A percentile compares a stretch with the other conserved stretches of the same genome.
Conservation (phyloP, 1,284 basidiomycete genomes). For the Cryptococcus amylolentus region DNA sequence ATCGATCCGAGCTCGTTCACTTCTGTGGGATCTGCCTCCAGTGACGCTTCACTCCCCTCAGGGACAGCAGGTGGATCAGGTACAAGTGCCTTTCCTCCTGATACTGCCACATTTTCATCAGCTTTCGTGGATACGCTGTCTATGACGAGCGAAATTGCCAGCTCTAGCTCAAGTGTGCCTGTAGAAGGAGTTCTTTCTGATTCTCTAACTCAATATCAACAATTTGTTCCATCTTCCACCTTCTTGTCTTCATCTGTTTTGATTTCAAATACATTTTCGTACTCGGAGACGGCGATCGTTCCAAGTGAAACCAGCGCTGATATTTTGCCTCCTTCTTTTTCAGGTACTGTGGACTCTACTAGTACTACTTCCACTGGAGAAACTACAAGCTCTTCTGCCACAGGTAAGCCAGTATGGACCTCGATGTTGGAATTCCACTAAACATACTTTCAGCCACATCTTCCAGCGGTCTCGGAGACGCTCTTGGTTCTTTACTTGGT, state of each 20-base stretch:
- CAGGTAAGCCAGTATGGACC: neutral
- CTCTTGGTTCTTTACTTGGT: neutral
- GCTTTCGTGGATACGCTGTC: neutral
- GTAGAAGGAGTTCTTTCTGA: neutral
- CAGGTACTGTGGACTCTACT: conserved; percentile 4
- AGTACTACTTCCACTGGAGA: neutral
- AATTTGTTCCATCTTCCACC: neutral
- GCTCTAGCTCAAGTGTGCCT: neutral
- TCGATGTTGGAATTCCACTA: too few species aligned
- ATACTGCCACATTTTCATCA: neutral
- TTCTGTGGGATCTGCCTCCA: too few species aligned
- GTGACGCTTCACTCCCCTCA: neutral
- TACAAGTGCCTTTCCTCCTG: neutral
- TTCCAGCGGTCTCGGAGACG: neutral
- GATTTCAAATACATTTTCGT: conserved; percentile 1
- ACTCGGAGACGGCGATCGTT: conserved; percentile 3
- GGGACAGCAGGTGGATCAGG: neutral
- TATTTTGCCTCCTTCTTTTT: neutral
- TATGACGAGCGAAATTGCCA: neutral
- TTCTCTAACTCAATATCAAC: neutral
- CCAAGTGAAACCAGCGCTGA: conserved; percentile 2
- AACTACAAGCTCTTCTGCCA: neutral
- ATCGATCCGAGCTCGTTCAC: too few species aligned
- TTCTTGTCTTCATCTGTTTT: neutral
- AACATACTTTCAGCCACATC: too few species aligned